Conservation (phyloP, 495 filamentous ascomycete genomes). For the Hypoxylon lienhwacheense region DNA sequence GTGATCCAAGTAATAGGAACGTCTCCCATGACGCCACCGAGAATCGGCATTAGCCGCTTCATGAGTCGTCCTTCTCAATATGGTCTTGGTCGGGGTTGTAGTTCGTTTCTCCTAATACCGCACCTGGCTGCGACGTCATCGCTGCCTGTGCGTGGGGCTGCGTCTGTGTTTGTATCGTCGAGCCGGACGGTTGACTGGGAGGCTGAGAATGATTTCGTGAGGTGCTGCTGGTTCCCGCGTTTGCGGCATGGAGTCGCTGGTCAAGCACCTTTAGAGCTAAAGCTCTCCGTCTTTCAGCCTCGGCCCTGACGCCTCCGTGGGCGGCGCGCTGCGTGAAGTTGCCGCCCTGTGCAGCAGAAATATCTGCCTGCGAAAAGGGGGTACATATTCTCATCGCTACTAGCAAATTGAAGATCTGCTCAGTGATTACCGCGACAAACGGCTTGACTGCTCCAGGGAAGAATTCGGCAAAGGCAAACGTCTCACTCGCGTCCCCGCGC, state of each 20-base stretch:
- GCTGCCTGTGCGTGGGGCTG: slow-evolving; percentile 52
- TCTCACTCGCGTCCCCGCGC: slow-evolving; percentile 89
- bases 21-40: background rate
- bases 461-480: slow-evolving; percentile 91
- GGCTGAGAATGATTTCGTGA: slow-evolving; percentile 45
- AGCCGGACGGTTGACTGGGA: slow-evolving; percentile 45
- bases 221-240: slow-evolving; percentile 49
- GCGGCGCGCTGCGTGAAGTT: slow-evolving; percentile 57
- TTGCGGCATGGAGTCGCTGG: slow-evolving; percentile 83
- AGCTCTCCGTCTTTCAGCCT: slow-evolving; percentile 87
- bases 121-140: slow-evolving; percentile 47
- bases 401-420: slow-evolving; percentile 71
- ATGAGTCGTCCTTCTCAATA: slow-evolving; percentile 43
- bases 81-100: slow-evolving; percentile 66
- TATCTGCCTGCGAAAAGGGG: slow-evolving; percentile 84
- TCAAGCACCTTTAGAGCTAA: slow-evolving; percentile 89
- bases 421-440: slow-evolving; percentile 70
- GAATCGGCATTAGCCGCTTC: background rate
- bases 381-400: slow-evolving; percentile 75
- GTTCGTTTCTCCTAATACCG: slow-evolving; percentile 67
- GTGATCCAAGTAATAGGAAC: slow-evolving; percentile 9
- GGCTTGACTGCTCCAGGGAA: slow-evolving; percentile 87
- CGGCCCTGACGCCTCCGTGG: slow-evolving; percentile 77
- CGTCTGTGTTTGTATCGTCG: slow-evolving; percentile 54
- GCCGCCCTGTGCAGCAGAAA: slow-evolving; percentile 66